Conservation (phyloP, 768 basidiomycete species). For the Mycena crocata region DNA sequence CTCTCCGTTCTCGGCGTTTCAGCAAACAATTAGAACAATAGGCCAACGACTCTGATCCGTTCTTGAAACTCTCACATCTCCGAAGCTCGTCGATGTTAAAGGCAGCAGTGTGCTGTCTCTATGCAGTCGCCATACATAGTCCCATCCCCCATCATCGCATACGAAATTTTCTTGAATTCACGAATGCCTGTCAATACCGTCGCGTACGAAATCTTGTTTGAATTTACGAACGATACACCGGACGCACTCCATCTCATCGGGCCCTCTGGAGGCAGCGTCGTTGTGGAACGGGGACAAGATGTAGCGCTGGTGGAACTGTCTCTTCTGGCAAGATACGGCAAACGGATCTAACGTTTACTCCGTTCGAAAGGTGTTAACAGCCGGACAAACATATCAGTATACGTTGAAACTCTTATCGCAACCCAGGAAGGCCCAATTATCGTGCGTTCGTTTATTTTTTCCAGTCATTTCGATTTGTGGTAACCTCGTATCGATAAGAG, state of each 20-base stretch:
- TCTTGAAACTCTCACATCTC: constrained; percentile 25
- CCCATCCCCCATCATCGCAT: constrained; percentile 50
- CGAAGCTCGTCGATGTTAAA: constrained; percentile 27
- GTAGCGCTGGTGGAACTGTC: constrained; percentile 27
- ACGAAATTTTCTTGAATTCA: constrained; percentile 65
- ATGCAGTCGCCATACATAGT: neutral
- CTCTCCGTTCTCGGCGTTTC: constrained; percentile 25
- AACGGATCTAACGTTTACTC: constrained; percentile 10
- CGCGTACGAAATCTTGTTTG: constrained; percentile 65
- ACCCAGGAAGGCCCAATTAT: constrained; percentile 53
- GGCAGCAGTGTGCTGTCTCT: constrained; percentile 9
- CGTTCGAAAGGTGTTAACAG: constrained; percentile 51
- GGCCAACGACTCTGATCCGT: constrained; percentile 30
- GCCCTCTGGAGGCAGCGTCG: constrained; percentile 10
- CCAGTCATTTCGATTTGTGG: neutral
- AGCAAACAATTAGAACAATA: constrained; percentile 41
- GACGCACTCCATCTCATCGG: constrained; percentile 48
- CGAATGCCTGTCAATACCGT: constrained; percentile 65
- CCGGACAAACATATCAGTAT: constrained; percentile 62
- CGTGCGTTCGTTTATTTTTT: constrained; percentile 47
- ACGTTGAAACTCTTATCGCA: constrained; percentile 49
- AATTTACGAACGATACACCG: constrained; percentile 61
- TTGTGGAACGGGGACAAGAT: constrained; percentile 27
- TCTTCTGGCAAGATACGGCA: constrained; percentile 10
- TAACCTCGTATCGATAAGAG: constrained; percentile 40